phyloP scores from a whole-genome alignment of 805 yeast genomes.

The Monosporozyma siamensis region DNA sequence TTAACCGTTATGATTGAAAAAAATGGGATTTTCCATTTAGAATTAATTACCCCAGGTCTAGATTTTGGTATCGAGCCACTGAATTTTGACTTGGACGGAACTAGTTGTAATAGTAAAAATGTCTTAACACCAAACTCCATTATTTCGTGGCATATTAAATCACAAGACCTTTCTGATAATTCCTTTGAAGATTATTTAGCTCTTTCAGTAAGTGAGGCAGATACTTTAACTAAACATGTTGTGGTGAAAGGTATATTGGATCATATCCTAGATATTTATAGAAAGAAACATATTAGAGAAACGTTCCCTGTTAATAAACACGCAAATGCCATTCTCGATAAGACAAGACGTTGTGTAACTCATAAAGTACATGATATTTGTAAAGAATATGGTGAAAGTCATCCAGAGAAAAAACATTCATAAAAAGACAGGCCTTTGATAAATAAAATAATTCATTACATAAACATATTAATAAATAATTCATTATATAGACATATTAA shows the following conservation, averaged over 20 bases:
- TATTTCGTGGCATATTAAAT: constrained; percentile 12
- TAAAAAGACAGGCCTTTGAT: too few relatives aligned
- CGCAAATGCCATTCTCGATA: neutral
- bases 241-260: constrained; percentile 32
- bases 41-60: constrained; percentile 10
- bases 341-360: neutral
- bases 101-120: constrained; percentile 9
- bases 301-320: neutral
- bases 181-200: constrained; percentile 32
- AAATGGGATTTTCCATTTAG: constrained; percentile 12
- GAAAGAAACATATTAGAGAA: neutral
- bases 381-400: too few relatives aligned
- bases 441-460: too few relatives aligned
- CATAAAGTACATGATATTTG: too few relatives aligned
- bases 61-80: constrained; percentile 11
- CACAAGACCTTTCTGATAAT: constrained; percentile 10
- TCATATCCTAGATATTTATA: constrained; percentile 30
- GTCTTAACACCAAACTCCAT: constrained; percentile 15
- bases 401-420: too few relatives aligned
- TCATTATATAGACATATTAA: too few relatives aligned
- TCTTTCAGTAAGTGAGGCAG: constrained; percentile 34
- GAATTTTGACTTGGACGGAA: constrained; percentile 11
- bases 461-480: too few relatives aligned
- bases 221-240: constrained; percentile 30
- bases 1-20: constrained; percentile 10